Conservation (phyloP, 768 basidiomycete genomes). For the Glaciozyma antarctica region DNA sequence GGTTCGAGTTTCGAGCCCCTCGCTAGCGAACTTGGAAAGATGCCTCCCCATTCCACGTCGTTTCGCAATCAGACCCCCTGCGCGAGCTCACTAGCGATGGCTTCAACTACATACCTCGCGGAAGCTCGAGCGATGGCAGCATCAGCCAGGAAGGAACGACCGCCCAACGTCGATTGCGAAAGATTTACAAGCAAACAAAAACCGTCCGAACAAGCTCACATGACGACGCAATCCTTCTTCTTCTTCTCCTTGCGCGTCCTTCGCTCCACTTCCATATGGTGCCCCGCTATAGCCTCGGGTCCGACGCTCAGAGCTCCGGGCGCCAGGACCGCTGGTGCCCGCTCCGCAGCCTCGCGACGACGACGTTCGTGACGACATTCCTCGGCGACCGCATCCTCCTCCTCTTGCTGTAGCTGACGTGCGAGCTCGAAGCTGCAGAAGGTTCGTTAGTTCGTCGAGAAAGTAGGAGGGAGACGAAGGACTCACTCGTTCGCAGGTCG, state of each 20-base stretch:
- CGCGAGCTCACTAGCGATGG: too few relatives aligned
- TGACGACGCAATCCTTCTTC: slow-evolving; percentile 51
- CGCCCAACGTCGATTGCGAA: not conserved
- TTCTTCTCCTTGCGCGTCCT: slow-evolving; percentile 43
- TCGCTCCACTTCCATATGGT: slow-evolving; percentile 19
- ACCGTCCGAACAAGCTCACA: slow-evolving; percentile 40
- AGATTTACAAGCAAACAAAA: not conserved
- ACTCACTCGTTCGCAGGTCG: not conserved
- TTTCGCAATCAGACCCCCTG: too few relatives aligned
- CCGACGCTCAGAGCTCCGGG: not conserved
- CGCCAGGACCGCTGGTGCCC: not conserved
- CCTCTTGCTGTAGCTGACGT: slow-evolving; percentile 66
- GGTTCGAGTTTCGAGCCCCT: too few relatives aligned
- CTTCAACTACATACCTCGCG: too few relatives aligned
- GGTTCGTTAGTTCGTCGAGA: not conserved
- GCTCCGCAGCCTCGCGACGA: slow-evolving; percentile 12
- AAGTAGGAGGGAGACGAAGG: too few relatives aligned
- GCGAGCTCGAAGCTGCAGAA: slow-evolving; percentile 57
- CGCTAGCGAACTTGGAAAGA: too few relatives aligned
- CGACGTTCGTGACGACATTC: slow-evolving; percentile 27
- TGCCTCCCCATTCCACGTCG: too few relatives aligned
- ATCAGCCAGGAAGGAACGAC: too few relatives aligned
- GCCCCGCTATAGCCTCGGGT: slow-evolving; percentile 18
- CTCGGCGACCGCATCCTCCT: slow-evolving; percentile 48
- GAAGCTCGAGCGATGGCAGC: too few relatives aligned